A percentile compares a stretch with the other conserved stretches of the same genome.
phyloP scores from a whole-genome alignment of 176 grass and related monocot species.

The Tuctoria greenei region DNA sequence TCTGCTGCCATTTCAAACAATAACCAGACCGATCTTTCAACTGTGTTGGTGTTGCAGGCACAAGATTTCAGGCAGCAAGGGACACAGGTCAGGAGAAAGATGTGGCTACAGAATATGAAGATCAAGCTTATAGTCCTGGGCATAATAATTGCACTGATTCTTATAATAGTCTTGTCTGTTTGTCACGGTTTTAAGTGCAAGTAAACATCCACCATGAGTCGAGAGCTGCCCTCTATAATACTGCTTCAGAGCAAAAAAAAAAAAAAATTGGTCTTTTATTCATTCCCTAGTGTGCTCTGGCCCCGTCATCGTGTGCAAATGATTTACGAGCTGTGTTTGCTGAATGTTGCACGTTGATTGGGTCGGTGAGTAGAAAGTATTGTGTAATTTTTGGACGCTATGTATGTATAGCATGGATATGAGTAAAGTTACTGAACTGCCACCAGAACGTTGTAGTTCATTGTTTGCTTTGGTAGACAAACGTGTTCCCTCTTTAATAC shows the following conservation, averaged over 20 bases:
- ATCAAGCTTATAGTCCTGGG: conserved; percentile 87
- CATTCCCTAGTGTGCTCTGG: conserved; percentile 21
- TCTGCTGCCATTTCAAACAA: not conserved
- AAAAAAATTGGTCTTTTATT: conserved; percentile 1
- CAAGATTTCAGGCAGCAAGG: conserved; percentile 89
- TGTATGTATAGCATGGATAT: conserved; percentile 53
- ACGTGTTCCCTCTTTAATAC: not conserved
- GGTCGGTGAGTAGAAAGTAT: conserved; percentile 11
- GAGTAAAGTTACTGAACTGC: conserved; percentile 38
- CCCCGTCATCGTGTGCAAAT: not conserved
- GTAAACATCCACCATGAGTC: not conserved
- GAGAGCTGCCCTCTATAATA: conserved; percentile 33
- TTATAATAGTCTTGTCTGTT: conserved; percentile 83
- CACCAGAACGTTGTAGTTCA: not conserved
- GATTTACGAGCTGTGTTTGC: conserved; percentile 5
- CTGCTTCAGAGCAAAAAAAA: conserved; percentile 20
- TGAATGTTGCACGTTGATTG: conserved; percentile 16
- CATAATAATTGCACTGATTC: conserved; percentile 80
- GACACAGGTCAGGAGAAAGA: conserved; percentile 77
- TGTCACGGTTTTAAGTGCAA: conserved; percentile 90
- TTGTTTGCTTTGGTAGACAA: not conserved
- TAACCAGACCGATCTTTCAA: not conserved
- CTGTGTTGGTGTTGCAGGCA: conserved; percentile 44
- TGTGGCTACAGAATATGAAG: conserved; percentile 99
- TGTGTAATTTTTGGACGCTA: conserved; percentile 46